phyloP scores from a whole-genome alignment of 805 yeast genomes.

The Starmerella riodocensis region DNA sequence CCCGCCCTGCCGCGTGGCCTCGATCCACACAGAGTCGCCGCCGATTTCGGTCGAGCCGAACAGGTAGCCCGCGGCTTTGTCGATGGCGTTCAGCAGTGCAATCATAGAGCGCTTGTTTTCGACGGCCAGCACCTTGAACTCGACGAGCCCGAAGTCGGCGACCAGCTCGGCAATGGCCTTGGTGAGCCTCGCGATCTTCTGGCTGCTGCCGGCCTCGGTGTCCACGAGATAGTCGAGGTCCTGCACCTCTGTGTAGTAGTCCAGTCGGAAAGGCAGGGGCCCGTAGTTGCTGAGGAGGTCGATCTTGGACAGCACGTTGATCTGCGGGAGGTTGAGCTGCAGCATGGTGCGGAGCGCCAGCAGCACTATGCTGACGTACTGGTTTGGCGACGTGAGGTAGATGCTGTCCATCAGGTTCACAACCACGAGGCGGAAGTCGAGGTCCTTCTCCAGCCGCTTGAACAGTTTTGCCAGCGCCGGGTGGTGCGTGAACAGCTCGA shows the following conservation, averaged over 20 bases:
- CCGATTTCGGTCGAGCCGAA: conserved; percentile 90
- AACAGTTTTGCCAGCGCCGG: conserved; percentile 59
- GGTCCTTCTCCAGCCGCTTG: conserved; percentile 44
- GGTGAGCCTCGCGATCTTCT: conserved; percentile 41
- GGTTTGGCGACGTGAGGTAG: conserved; percentile 74
- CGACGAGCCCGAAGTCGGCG: conserved; percentile 74
- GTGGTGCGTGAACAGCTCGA: conserved; percentile 86
- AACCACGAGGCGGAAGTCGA: conserved; percentile 55
- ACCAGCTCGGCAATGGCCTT: conserved; percentile 69
- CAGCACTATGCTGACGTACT: conserved; percentile 68
- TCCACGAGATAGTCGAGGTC: conserved; percentile 62
- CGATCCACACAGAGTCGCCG: conserved; percentile 98
- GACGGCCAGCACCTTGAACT: conserved; percentile 77
- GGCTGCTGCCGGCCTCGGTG: conserved; percentile 40
- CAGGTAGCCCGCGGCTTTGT: conserved; percentile 84
- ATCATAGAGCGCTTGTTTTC: conserved; percentile 93
- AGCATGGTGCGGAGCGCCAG: conserved; percentile 83
- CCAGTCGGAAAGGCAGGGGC: conserved; percentile 59
- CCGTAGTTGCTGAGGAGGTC: conserved; percentile 72
- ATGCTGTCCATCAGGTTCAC: conserved; percentile 75
- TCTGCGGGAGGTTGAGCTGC: conserved; percentile 82
- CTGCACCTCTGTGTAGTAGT: conserved; percentile 85
- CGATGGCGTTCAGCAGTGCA: conserved; percentile 57
- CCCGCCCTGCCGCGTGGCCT: conserved; percentile 74
- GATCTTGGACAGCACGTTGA: conserved; percentile 84